Evolutionary conservation across 139 green algal species (phyloP), one percentile per base, ranked within the genome.

Genomic region (Auxenochlorella pyrenoidosa): DNA sequence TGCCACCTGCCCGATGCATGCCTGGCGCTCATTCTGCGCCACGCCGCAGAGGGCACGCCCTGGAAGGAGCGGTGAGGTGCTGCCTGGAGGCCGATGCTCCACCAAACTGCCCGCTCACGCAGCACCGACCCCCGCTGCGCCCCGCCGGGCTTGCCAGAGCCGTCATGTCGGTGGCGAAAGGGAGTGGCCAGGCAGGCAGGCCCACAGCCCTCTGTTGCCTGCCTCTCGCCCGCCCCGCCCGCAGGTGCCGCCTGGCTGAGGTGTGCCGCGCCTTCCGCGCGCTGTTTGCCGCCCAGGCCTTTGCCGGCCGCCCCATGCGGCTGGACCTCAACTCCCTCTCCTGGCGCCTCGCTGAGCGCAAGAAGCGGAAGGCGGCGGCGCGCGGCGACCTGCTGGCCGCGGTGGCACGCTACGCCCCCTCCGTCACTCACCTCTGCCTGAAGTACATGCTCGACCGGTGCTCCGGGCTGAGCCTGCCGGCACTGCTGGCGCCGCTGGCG

Each of bases 21-120:
- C 80, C 63, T 85, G 34, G 40, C 43, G 21, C 43, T 34, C 34
- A 76, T 85, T 21, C 15, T 85, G 54, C 8, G 13, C 34, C 40
- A 44, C 5, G 80, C 80, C 1, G 68, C 58, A 0, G 24, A 85
- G 63, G 80, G 80, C 0, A 43, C 34, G 28, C 78, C 78, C 19
- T 85, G 80, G 80, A 75, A 63, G 40, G 80, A 85, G 60, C 59
- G 80, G 80, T 85, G 80, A 75, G 80, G 0, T 71, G 30, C 30
- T 71, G 63, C 63, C 8, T 26, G 16, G 54, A 24, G 18, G 54
- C 2, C 16, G 54, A 24, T 22, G 54, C 2, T 71, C 1, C 63
- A 19, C 68, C 43, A 30, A 2, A 21, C n/a, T 43, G 68, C 68
- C 43, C 19, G 60, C 60, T 6, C 63, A 71, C 13, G 5, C 63